Base-by-base conservation (phyloP, 352 stramenopile species). In the Lagenidium giganteum region DNA sequence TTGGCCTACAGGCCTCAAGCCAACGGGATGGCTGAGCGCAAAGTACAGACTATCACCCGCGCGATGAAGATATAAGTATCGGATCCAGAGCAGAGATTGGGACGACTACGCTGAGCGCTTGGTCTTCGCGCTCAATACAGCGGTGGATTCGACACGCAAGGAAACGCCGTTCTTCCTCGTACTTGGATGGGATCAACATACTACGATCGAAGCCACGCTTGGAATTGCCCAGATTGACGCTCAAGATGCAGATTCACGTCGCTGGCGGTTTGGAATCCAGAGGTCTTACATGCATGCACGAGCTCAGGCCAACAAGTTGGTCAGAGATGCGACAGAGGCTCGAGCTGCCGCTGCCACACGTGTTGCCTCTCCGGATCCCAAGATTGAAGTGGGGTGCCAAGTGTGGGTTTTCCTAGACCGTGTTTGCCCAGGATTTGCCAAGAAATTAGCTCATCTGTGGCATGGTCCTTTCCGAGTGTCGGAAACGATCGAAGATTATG, bases 361-460 rank as follows among this genome's bases (percentile, higher is more conserved):
- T n/a, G n/a, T n/a, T n/a, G n/a, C n/a, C n/a, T n/a, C n/a, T n/a
- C n/a, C n/a, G n/a, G n/a, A n/a, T n/a, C n/a, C n/a, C n/a, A n/a
- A 7, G 1, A 54, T 61, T 42, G n/a, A 25, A n/a, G n/a, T n/a
- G 13, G 54, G 60, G 1, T 20, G 16, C 1, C 16, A 36, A 0
- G 60, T 70, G 3, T 63, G 60, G 54, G 4, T 63, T 1, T 70
- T 44, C 24, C 20, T 66, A 1, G 51, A 59, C 20, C 38, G 54
- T 21, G 60, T 53, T n/a, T n/a, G n/a, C n/a, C n/a, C n/a, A n/a
- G n/a, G n/a, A n/a, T n/a, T n/a, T n/a, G n/a, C n/a, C n/a, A 24
- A 24, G 14, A 64, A 64, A 32, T 32, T 64, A 4, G 47, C 54
- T 3, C 54, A 63, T 18, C 17, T 63, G 9, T 57, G 54, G 54